Evolutionary conservation across 345 rosid genomes (phyloP).

Genomic region (Aegle marmelos): DNA sequence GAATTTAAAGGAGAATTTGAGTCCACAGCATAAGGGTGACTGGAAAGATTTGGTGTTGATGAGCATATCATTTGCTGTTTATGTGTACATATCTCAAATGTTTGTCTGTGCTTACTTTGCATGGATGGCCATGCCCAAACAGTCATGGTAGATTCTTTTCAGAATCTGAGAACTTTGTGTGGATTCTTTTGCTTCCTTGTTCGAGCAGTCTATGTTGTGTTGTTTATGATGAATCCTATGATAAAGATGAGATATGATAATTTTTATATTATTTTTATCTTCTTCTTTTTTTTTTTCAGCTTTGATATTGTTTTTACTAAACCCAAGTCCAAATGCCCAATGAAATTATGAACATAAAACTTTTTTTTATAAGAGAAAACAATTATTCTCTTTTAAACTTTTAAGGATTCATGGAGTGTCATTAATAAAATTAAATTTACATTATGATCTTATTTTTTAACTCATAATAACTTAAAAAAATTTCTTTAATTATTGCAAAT

Average conservation of each 20-base stretch:
- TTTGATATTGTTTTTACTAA: background rate
- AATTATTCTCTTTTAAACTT: too few relatives aligned
- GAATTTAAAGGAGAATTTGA: conserved; percentile 38
- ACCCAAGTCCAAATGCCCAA: background rate
- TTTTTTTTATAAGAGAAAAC: background rate
- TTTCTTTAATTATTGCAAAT: too few relatives aligned
- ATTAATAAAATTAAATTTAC: too few relatives aligned
- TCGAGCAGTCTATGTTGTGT: background rate
- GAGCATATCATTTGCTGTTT: conserved; percentile 84
- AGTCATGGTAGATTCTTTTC: conserved; percentile 46
- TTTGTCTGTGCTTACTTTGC: conserved; percentile 76
- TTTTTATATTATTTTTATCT: background rate
- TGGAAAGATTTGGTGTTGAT: conserved; percentile 73
- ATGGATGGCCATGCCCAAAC: conserved; percentile 60
- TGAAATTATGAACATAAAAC: background rate
- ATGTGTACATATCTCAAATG: conserved; percentile 74
- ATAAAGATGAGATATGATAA: background rate
- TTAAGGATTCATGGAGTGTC: too few relatives aligned
- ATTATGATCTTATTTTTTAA: too few relatives aligned
- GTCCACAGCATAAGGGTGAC: conserved; percentile 69
- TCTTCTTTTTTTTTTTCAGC: background rate
- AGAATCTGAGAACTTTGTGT: background rate
- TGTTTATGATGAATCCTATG: background rate
- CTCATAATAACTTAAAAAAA: too few relatives aligned
- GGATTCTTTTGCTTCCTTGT: background rate